Evolutionary conservation across 352 stramenopile species (phyloP).

Genomic region (Pythium sukuiense): DNA sequence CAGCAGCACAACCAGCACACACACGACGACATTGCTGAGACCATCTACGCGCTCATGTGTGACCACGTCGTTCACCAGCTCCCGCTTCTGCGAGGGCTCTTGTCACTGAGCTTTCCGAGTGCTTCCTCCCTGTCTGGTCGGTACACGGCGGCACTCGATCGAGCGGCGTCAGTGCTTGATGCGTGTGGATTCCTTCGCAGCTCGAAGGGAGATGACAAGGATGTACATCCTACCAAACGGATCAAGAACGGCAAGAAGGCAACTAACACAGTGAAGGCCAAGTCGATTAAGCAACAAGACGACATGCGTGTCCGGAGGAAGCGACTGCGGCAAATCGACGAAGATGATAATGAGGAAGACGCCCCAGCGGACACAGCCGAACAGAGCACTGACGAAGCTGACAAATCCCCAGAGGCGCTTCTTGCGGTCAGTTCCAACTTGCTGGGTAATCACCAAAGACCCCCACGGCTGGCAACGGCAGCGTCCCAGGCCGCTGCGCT

Average conservation of each 20-base stretch:
- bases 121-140: constrained; percentile 27
- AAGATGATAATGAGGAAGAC: constrained; percentile 17
- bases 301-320: constrained; percentile 22
- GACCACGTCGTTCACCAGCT: constrained; percentile 68
- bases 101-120: constrained; percentile 27
- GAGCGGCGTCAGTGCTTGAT: constrained; percentile 29
- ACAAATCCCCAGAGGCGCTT: background rate
- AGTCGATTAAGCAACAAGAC: background rate
- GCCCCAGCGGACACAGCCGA: background rate
- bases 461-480: constrained; percentile 12
- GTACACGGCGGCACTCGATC: constrained; percentile 12
- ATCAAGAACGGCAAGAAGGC: background rate
- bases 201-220: background rate
- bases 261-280: background rate
- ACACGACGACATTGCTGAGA: background rate
- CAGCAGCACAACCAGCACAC: background rate
- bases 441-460: background rate
- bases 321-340: constrained; percentile 35
- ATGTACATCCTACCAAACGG: background rate
- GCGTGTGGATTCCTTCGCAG: constrained; percentile 35
- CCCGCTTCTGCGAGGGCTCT: constrained; percentile 50
- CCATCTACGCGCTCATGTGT: constrained; percentile 56
- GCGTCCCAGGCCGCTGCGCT: constrained; percentile 17
- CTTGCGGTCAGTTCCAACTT: no score
- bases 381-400: background rate